phyloP scores from a whole-genome alignment of 2,329 filamentous ascomycete genomes.

The Aspergillus novoparasiticus region DNA sequence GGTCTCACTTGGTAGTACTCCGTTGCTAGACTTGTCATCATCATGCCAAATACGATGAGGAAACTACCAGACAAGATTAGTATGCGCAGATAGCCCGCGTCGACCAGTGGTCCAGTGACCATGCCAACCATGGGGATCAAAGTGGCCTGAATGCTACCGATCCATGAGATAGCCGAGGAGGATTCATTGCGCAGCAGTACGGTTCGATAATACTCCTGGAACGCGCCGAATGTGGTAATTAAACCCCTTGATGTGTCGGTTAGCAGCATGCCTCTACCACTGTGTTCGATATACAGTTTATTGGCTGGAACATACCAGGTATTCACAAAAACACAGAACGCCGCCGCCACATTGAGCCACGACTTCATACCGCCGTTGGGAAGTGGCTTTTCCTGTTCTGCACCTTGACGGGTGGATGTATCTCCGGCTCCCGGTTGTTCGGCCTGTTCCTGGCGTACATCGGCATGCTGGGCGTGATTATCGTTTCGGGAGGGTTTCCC shows the following conservation, averaged over 20 bases:
- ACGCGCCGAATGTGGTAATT: constrained; percentile 51
- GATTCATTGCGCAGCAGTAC: constrained; percentile 35
- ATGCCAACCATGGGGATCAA: constrained; percentile 51
- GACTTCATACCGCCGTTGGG: constrained; percentile 31
- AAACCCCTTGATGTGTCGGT: constrained; percentile 35
- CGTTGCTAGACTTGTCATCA: constrained; percentile 34
- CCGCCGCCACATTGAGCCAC: constrained; percentile 33
- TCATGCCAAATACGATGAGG: constrained; percentile 37
- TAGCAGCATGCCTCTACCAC: neutral
- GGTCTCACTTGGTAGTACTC: constrained; percentile 31
- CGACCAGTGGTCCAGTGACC: constrained; percentile 53
- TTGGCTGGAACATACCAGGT: constrained; percentile 29
- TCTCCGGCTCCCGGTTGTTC: neutral
- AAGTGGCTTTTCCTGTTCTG: constrained; percentile 10
- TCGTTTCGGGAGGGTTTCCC: neutral
- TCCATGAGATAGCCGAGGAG: constrained; percentile 52
- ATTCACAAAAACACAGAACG: constrained; percentile 37
- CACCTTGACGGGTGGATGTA: neutral
- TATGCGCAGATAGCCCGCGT: constrained; percentile 47
- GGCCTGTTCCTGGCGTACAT: neutral
- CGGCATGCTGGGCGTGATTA: neutral
- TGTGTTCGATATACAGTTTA: neutral
- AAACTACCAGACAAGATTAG: constrained; percentile 46
- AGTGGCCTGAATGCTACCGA: constrained; percentile 51
- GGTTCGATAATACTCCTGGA: constrained; percentile 52